Conservation (phyloP, 306 rosid genomes). For the Cucumis melo region DNA sequence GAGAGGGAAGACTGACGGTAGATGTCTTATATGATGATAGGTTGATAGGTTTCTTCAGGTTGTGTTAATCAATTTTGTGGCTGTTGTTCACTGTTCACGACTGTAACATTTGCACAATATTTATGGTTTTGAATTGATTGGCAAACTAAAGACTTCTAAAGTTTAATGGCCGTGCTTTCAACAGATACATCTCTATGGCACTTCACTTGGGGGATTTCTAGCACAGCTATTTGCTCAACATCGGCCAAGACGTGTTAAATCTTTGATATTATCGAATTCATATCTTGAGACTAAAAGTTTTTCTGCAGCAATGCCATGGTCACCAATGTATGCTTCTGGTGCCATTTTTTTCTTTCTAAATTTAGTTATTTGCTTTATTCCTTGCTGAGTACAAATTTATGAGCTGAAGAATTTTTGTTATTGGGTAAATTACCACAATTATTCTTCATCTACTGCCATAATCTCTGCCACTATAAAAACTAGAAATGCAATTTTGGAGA, state of each 20-base stretch:
- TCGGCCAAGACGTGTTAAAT: conserved; percentile 93
- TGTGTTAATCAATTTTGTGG: neutral
- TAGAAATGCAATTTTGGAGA: neutral
- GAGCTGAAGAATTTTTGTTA: neutral
- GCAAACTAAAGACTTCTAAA: neutral
- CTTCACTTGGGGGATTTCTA: conserved; percentile 94
- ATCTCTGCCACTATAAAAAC: neutral
- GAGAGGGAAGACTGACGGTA: neutral
- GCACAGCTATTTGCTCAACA: conserved; percentile 97
- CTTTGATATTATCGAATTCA: conserved; percentile 77
- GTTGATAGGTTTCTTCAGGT: neutral
- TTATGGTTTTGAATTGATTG: conserved; percentile 6
- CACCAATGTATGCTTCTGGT: conserved; percentile 56
- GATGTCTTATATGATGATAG: neutral
- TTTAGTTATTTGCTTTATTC: neutral
- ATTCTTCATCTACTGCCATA: neutral
- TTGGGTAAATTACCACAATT: neutral
- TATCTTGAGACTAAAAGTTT: conserved; percentile 77
- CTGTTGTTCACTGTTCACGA: neutral
- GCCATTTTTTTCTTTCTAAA: conserved; percentile 11
- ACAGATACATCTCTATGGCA: conserved; percentile 97
- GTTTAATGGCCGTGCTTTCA: neutral
- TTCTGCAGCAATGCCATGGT: conserved; percentile 96
- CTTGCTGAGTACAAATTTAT: neutral
- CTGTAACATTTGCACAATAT: neutral